phyloP scores from a whole-genome alignment of 2,329 filamentous ascomycete genomes.

The Colletotrichum sansevieriae region DNA sequence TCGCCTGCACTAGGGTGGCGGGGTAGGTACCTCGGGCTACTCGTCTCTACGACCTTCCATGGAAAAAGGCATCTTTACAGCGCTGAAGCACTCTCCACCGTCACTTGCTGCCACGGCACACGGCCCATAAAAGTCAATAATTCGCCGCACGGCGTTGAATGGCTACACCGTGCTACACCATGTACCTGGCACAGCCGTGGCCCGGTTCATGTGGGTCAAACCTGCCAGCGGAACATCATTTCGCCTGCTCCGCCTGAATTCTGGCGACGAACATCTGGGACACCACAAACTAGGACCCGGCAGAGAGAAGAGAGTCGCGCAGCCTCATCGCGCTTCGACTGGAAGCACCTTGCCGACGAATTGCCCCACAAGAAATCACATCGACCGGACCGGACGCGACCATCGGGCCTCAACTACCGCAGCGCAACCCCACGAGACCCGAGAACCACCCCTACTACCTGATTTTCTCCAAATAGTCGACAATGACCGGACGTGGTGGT shows the following conservation, averaged over 20 bases:
- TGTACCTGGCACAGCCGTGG: too few species aligned
- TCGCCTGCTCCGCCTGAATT: slow-evolving; percentile 27
- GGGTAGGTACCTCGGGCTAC: too few species aligned
- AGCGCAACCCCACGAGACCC: background rate
- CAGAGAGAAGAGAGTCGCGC: slow-evolving; percentile 11
- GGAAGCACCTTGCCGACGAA: slow-evolving; percentile 13
- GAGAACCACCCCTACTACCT: background rate
- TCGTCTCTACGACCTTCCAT: too few species aligned
- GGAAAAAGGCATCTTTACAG: too few species aligned
- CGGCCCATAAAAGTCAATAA: too few species aligned
- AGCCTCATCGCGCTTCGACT: slow-evolving; percentile 16
- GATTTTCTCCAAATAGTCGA: slow-evolving; percentile 31
- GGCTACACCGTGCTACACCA: too few species aligned
- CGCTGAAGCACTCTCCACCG: too few species aligned
- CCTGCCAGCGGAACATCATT: slow-evolving; percentile 32
- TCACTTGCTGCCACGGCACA: too few species aligned
- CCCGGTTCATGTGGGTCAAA: too few species aligned
- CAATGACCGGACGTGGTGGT: slow-evolving; percentile 71
- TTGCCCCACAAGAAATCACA: slow-evolving; percentile 10
- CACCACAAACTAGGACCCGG: background rate
- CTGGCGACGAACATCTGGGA: slow-evolving; percentile 3
- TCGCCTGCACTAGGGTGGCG: too few species aligned
- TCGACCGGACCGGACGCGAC: slow-evolving; percentile 6
- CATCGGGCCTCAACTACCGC: background rate
- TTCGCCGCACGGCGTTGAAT: too few species aligned